Evolutionary conservation across 805 yeast genomes (phyloP).

Genomic region (Komagataella kurtzmanii): DNA sequence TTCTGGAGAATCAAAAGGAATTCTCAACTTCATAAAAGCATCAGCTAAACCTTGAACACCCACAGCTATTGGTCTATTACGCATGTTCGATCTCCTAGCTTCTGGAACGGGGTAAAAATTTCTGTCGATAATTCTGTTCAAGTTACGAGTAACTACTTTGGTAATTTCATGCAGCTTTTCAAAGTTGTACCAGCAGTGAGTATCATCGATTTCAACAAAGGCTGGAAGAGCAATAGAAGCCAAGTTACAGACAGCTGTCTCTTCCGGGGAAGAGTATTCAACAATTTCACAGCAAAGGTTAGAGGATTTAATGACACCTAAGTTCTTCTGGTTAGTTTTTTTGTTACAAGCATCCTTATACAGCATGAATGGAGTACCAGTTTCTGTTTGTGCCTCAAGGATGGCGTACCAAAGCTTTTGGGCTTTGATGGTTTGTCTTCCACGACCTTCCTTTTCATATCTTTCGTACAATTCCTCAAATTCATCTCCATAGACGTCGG

Average conservation of each 20-base stretch:
- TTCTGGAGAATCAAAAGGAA: slow-evolving; percentile 44
- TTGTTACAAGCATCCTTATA: slow-evolving; percentile 50
- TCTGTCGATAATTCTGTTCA: slow-evolving; percentile 43
- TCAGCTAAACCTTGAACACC: slow-evolving; percentile 58
- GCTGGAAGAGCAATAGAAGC: slow-evolving; percentile 48
- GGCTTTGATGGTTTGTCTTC: slow-evolving; percentile 36
- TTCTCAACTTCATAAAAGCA: slow-evolving; percentile 38
- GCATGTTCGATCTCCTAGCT: slow-evolving; percentile 38
- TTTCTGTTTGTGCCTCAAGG: slow-evolving; percentile 50
- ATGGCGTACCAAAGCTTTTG: slow-evolving; percentile 50
- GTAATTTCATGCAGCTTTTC: slow-evolving; percentile 40
- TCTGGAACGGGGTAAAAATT: slow-evolving; percentile 43
- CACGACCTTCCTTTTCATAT: slow-evolving; percentile 38
- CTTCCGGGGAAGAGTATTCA: slow-evolving; percentile 44
- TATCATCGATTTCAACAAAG: slow-evolving; percentile 32
- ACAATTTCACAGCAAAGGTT: slow-evolving; percentile 53
- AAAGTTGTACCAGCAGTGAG: slow-evolving; percentile 34
- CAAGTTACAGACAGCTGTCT: slow-evolving; percentile 49
- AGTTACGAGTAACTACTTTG: slow-evolving; percentile 40
- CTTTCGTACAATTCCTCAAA: slow-evolving; percentile 35
- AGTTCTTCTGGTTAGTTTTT: slow-evolving; percentile 46
- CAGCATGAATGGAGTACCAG: slow-evolving; percentile 54
- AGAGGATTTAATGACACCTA: slow-evolving; percentile 46
- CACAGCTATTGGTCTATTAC: slow-evolving; percentile 48
- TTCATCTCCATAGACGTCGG: slow-evolving; percentile 43